Percentiles rank a stretch among this genome's conserved stretches.
Conservation (phyloP, 306 rosid genomes). For the Erythrophleum fordii region DNA sequence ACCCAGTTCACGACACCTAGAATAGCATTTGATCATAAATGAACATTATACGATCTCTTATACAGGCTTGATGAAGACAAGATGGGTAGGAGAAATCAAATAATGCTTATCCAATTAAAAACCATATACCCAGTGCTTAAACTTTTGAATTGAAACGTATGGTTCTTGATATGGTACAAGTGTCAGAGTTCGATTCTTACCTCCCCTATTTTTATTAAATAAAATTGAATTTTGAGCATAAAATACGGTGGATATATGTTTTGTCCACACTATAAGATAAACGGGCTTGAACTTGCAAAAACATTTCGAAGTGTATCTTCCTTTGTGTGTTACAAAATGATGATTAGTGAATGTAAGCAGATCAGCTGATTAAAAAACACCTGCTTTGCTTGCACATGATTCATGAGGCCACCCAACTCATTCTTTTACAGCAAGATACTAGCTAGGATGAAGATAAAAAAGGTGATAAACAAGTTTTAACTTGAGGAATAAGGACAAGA, state of each 20-base stretch:
- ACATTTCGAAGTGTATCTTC: too few relatives aligned
- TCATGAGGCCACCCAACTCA: constrained; percentile 4
- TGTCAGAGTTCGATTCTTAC: too few relatives aligned
- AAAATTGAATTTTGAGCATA: not conserved
- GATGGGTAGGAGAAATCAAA: too few relatives aligned
- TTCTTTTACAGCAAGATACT: not conserved
- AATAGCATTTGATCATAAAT: too few relatives aligned
- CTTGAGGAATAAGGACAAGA: constrained; percentile 11
- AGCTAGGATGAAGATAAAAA: not conserved
- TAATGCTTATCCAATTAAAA: too few relatives aligned
- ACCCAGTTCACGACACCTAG: too few relatives aligned
- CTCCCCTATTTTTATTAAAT: too few relatives aligned
- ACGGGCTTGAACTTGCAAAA: too few relatives aligned
- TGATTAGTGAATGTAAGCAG: not conserved
- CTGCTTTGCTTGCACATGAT: constrained; percentile 26
- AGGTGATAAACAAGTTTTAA: constrained; percentile 9
- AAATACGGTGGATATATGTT: not conserved
- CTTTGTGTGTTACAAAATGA: not conserved
- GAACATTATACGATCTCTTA: too few relatives aligned
- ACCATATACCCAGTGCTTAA: not conserved
- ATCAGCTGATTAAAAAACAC: not conserved
- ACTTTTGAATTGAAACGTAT: not conserved
- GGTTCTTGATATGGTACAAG: too few relatives aligned
- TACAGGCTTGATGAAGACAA: too few relatives aligned
- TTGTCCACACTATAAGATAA: too few relatives aligned